Percentiles rank a stretch among this genome's conserved stretches.
Evolutionary conservation across 2,329 filamentous ascomycete species (phyloP).

Genomic region (Fusarium algeriense): DNA sequence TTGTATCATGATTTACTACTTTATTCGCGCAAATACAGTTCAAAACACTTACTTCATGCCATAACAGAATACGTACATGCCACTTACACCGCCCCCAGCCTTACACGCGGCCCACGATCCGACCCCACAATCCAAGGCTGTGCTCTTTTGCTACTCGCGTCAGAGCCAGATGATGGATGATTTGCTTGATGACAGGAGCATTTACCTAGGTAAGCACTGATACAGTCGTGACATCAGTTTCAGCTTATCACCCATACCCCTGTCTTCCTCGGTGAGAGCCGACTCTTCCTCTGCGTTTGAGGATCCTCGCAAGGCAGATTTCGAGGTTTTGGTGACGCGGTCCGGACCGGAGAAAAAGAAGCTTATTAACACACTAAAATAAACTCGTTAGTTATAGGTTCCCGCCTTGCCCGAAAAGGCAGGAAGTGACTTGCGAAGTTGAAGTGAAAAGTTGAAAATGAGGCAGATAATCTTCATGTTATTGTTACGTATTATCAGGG

Average conservation of each 20-base stretch:
- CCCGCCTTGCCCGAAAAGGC: conserved; percentile 28
- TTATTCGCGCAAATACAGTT: conserved; percentile 8
- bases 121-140: conserved; percentile 43
- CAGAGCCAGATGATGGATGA: conserved; percentile 2
- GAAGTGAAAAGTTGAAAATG: conserved; percentile 1
- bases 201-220: neutral
- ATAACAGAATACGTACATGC: conserved; percentile 6
- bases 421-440: conserved; percentile 28
- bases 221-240: conserved; percentile 44
- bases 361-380: conserved; percentile 21
- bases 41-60: neutral
- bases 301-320: conserved; percentile 39
- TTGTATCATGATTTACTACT: conserved; percentile 4
- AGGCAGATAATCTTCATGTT: neutral
- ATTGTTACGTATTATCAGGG: conserved; percentile 1
- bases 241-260: conserved; percentile 23
- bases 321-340: conserved; percentile 20
- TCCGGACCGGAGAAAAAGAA: conserved; percentile 31
- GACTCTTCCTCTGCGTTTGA: conserved; percentile 22
- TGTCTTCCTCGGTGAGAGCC: conserved; percentile 15
- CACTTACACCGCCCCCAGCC: conserved; percentile 45
- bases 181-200: conserved; percentile 11
- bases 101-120: conserved; percentile 47
- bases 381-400: neutral
- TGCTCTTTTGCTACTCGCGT: conserved; percentile 21